phyloP scores from a whole-genome alignment of 805 yeast genomes.

The Monosporozyma aquatica region DNA sequence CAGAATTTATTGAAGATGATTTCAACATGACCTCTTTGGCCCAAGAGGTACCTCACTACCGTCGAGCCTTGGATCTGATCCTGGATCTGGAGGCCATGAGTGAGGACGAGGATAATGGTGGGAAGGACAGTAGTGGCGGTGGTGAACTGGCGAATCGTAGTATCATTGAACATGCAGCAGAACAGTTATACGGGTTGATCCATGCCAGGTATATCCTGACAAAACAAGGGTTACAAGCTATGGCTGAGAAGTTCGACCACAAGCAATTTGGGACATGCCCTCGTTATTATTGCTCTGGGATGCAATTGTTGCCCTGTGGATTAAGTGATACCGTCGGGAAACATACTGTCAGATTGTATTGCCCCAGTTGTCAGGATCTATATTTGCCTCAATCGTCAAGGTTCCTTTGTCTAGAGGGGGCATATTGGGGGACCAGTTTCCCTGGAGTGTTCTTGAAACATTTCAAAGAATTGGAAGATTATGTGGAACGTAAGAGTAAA shows the following conservation, averaged over 20 bases:
- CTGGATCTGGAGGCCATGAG: conserved; percentile 63
- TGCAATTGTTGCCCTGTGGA: conserved; percentile 87
- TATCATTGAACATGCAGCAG: conserved; percentile 83
- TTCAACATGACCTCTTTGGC: conserved; percentile 88
- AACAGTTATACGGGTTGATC: conserved; percentile 82
- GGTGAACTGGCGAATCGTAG: conserved; percentile 37
- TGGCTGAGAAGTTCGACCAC: conserved; percentile 89
- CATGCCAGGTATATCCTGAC: conserved; percentile 88
- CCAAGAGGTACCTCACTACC: conserved; percentile 77
- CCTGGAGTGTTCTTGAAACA: conserved; percentile 86
- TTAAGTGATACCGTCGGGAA: conserved; percentile 83
- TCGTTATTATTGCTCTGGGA: conserved; percentile 78
- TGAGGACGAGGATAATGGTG: conserved; percentile 27
- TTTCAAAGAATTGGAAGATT: conserved; percentile 83
- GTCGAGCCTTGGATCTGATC: conserved; percentile 86
- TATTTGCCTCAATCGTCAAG: conserved; percentile 84
- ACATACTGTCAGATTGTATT: conserved; percentile 84
- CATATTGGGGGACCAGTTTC: conserved; percentile 92
- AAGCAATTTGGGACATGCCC: conserved; percentile 90
- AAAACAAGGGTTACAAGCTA: conserved; percentile 77
- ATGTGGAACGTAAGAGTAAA: conserved; percentile 52
- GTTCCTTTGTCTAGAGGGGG: conserved; percentile 86
- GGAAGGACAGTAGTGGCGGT: conserved; percentile 31
- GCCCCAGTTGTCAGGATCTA: conserved; percentile 90
- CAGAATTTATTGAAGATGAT: conserved; percentile 92